These are phyloP conservation scores for Agaricales sp. DNA, from an alignment of 1,284 basidiomycete genomes.

Conservation along the genomic window DNA sequence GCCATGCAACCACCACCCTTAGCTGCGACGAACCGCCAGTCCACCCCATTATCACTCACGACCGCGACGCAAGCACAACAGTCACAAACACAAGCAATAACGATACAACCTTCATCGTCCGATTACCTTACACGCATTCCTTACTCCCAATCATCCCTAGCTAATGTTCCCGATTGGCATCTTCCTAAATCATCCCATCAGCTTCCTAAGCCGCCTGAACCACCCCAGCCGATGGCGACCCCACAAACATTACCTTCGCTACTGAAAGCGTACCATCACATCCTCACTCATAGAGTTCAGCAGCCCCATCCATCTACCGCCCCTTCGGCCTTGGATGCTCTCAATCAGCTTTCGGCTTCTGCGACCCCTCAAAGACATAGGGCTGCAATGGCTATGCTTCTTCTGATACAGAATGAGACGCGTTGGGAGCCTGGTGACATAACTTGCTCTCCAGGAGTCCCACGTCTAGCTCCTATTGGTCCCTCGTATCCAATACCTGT, in stretches of 20 bases:
- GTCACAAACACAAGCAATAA: conserved; percentile 30
- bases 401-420: conserved; percentile 40
- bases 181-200: conserved; percentile 36
- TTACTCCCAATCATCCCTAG: conserved; percentile 57
- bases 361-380: conserved; percentile 53
- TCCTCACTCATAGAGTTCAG: conserved; percentile 38
- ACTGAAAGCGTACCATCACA: conserved; percentile 61
- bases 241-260: conserved; percentile 51
- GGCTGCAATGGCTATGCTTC: conserved; percentile 56
- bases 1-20: conserved; percentile 21
- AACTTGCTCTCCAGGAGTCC: conserved; percentile 49
- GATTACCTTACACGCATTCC: conserved; percentile 63
- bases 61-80: conserved; percentile 14
- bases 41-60: conserved; percentile 4
- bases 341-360: conserved; percentile 22
- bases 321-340: neutral
- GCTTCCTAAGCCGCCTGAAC: conserved; percentile 12
- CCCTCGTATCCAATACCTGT: conserved; percentile 44
- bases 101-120: conserved; percentile 35
- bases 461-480: conserved; percentile 42
- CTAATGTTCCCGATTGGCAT: conserved; percentile 53
- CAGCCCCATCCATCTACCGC: conserved; percentile 26
- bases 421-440: conserved; percentile 62
- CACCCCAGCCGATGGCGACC: conserved; percentile 20
- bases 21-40: conserved; percentile 20